Evolutionary conservation across 345 rosid genomes (phyloP), one percentile per base, ranked within the genome.

Genomic region (Carallia brachiata): DNA sequence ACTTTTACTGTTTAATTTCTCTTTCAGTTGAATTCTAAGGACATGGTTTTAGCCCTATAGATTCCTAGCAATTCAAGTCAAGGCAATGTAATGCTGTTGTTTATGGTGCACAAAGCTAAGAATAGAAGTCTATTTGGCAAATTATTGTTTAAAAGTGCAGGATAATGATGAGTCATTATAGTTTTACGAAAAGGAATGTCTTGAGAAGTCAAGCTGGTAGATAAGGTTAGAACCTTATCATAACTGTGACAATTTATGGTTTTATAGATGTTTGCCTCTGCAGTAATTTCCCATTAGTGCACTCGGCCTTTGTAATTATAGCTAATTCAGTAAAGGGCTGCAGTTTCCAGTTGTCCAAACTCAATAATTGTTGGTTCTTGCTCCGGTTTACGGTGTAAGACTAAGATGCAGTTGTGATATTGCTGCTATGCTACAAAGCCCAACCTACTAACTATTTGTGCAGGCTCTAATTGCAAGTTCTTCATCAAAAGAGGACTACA

Each of bases 391-490:
- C 12, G 16, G 36, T 30, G 12, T 36, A 32, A n/a, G 12, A n/a
- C 7, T 59, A 39, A 27, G 16, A 27, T 72, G 59, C 48, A 15
- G 50, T 44, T 44, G 50, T 44, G 50, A 40, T 40, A 13, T 40
- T 40, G 48, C 48, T 40, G 15, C 48, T 40, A 40, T 40, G 3
- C 48, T 40, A 40, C 39, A 44, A 19, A 18, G 62, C 52, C 58
- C 23, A 31, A 50, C 58, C 16, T 63, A 17, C 19, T 36, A 12
- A 66, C 55, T 58, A 32, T 72, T 39, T 10, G 48, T 68, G 65
- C 72, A 95, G 97, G 91, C 93, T 66, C 68, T 94, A 73, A 86
- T 92, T 74, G 99, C 99, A 52, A 86, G 90, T 81, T 83, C 84
- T 71, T 72, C 83, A 57, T 91, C 97, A 63, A 84, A 84, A 82